Conservation (phyloP, 371 early-diverging fungal species). For the Parasitella parasitica region DNA sequence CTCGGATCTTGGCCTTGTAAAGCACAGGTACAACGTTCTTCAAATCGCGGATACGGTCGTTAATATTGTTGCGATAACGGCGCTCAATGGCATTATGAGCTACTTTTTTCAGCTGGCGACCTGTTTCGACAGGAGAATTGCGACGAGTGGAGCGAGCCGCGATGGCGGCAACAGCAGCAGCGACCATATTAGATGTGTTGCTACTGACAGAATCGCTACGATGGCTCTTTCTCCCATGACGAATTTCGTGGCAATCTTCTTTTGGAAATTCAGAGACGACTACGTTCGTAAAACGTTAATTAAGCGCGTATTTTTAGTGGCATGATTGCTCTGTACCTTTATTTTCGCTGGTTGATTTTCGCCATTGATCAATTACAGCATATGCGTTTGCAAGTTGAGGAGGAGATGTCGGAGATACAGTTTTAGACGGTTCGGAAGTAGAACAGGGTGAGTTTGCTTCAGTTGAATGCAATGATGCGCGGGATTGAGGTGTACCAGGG, state of each 20-base stretch:
- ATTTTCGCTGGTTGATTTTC: not conserved
- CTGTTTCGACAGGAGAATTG: not conserved
- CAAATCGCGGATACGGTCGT: slow-evolving; percentile 83
- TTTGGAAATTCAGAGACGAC: not conserved
- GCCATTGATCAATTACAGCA: not conserved
- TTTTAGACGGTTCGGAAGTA: not conserved
- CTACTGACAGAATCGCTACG: not conserved
- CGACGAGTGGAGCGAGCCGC: not conserved
- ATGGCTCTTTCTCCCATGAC: slow-evolving; percentile 1
- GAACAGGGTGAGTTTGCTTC: not conserved
- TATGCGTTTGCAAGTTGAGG: not conserved
- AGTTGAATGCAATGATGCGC: not conserved
- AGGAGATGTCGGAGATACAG: not conserved
- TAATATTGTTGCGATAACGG: slow-evolving; percentile 88
- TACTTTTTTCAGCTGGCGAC: slow-evolving; percentile 63
- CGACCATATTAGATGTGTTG: not conserved
- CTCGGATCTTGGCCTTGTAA: slow-evolving; percentile 44
- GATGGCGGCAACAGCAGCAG: not conserved
- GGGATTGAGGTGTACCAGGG: slow-evolving; percentile 1
- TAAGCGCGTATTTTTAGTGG: too few species aligned
- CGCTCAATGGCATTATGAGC: slow-evolving; percentile 91
- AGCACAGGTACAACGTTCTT: slow-evolving; percentile 82
- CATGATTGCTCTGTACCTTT: not conserved
- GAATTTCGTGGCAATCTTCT: slow-evolving; percentile 10
- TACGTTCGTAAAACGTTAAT: not conserved